Conservation (phyloP, 331 rosid genomes). For the Erythrophleum ivorense region DNA sequence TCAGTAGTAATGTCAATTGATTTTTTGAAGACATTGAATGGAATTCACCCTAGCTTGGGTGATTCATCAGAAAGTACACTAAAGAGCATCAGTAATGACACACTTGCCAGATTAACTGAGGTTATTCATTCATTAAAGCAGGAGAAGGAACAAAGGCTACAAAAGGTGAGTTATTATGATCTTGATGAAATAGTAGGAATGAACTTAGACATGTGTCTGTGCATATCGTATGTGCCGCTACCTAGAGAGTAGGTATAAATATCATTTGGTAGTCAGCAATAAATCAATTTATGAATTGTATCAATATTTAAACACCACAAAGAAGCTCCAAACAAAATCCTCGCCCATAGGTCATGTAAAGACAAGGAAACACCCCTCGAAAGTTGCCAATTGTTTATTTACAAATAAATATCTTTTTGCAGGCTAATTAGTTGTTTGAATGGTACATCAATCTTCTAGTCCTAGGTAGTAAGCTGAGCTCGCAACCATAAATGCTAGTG, state of each 20-base stretch:
- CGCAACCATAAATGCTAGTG: neutral
- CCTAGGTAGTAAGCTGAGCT: neutral
- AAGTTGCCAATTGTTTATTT: neutral
- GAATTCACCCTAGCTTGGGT: constrained; percentile 75
- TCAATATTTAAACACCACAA: neutral
- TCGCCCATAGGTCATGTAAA: neutral
- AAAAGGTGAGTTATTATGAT: constrained; percentile 63
- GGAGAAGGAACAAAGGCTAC: constrained; percentile 72
- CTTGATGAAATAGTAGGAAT: constrained; percentile 14
- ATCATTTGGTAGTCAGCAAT: constrained; percentile 21
- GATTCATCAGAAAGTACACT: constrained; percentile 50
- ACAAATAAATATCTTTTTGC: too few species aligned
- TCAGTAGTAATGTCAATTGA: constrained; percentile 78
- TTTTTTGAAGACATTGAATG: constrained; percentile 58
- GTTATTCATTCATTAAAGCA: constrained; percentile 69
- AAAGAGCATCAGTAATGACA: constrained; percentile 80
- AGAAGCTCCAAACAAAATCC: too few species aligned
- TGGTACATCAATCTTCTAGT: neutral
- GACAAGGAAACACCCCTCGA: neutral
- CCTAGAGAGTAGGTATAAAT: neutral
- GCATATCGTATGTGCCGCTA: neutral
- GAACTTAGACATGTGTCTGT: neutral
- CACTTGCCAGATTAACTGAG: constrained; percentile 81
- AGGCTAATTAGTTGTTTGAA: neutral
- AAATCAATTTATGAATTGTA: constrained; percentile 26